Percentiles rank a stretch among this genome's conserved stretches.
These are phyloP conservation scores for Lachancea mirantina DNA, from an alignment of 805 yeast species.

Conservation along the genomic window DNA sequence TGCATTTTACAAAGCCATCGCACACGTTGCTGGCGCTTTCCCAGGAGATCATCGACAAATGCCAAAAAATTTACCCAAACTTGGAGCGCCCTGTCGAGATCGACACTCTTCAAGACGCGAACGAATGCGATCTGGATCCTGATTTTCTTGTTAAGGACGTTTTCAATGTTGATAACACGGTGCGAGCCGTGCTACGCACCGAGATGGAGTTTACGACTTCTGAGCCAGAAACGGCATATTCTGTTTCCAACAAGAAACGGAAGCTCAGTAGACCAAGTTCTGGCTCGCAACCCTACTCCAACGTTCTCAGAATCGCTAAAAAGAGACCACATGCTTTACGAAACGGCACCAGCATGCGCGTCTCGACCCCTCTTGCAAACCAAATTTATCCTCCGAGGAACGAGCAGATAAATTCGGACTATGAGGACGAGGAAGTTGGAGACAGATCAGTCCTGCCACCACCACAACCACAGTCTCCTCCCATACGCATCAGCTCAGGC, in stretches of 20 bases:
- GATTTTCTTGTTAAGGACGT: conserved; percentile 62
- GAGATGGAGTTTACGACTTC: conserved; percentile 17
- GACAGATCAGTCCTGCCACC: conserved; percentile 33
- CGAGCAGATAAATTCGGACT: conserved; percentile 23
- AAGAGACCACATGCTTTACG: conserved; percentile 11
- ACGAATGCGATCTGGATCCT: conserved; percentile 72
- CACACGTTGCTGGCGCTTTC: conserved; percentile 44
- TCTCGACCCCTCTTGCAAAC: conserved; percentile 35
- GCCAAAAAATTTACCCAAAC: conserved; percentile 57
- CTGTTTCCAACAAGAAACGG: conserved; percentile 16
- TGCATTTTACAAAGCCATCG: conserved; percentile 51
- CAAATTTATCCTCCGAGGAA: conserved; percentile 33
- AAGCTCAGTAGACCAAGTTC: conserved; percentile 15
- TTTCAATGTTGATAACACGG: conserved; percentile 44
- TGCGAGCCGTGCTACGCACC: conserved; percentile 38
- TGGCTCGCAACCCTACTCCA: conserved; percentile 13
- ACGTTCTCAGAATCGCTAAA: conserved; percentile 8
- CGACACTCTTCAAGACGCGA: conserved; percentile 56
- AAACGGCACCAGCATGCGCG: conserved; percentile 20
- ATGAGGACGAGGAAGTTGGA: conserved; percentile 19
- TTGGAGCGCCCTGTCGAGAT: conserved; percentile 46
- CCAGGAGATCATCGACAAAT: conserved; percentile 48
- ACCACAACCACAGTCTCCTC: conserved; percentile 34
- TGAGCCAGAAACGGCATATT: conserved; percentile 22
- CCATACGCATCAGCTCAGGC: conserved; percentile 32